Evolutionary conservation across 306 rosid species (phyloP).

Genomic region (Rosa rugosa): DNA sequence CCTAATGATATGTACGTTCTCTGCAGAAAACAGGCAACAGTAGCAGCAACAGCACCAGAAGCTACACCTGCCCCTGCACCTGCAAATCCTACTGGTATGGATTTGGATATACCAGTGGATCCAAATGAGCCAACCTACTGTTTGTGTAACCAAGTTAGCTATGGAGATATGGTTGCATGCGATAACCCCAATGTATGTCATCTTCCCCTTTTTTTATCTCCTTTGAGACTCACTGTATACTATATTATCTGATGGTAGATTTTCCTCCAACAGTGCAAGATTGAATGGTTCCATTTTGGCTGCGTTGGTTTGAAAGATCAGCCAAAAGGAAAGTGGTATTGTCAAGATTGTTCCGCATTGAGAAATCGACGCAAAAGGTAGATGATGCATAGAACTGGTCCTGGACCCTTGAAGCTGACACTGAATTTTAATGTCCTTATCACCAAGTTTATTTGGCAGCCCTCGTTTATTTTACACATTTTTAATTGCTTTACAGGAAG

Average conservation of each 20-base stretch:
- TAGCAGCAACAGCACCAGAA: conserved; percentile 25
- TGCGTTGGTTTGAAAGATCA: conserved; percentile 61
- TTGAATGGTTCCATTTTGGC: conserved; percentile 65
- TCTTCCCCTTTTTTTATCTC: background rate
- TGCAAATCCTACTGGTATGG: conserved; percentile 44
- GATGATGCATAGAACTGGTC: conserved; percentile 17
- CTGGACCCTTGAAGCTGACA: background rate
- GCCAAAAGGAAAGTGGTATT: conserved; percentile 62
- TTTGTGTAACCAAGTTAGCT: conserved; percentile 59
- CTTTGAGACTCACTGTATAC: background rate
- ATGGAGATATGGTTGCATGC: conserved; percentile 66
- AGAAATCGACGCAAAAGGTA: conserved; percentile 51
- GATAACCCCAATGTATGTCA: conserved; percentile 50
- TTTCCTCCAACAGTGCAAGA: conserved; percentile 47
- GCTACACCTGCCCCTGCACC: conserved; percentile 32
- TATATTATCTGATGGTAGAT: conserved; percentile 19
- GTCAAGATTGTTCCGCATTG: conserved; percentile 40
- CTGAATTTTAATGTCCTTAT: background rate
- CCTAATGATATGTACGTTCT: conserved; percentile 5
- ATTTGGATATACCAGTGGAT: conserved; percentile 55
- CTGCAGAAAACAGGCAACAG: conserved; percentile 40
- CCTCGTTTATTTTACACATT: background rate
- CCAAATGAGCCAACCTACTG: conserved; percentile 68
- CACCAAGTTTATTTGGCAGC: background rate
- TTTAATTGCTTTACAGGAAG: background rate